Conservation (phyloP, 148 eudicot genomes). For the Simmondsia chinensis region DNA sequence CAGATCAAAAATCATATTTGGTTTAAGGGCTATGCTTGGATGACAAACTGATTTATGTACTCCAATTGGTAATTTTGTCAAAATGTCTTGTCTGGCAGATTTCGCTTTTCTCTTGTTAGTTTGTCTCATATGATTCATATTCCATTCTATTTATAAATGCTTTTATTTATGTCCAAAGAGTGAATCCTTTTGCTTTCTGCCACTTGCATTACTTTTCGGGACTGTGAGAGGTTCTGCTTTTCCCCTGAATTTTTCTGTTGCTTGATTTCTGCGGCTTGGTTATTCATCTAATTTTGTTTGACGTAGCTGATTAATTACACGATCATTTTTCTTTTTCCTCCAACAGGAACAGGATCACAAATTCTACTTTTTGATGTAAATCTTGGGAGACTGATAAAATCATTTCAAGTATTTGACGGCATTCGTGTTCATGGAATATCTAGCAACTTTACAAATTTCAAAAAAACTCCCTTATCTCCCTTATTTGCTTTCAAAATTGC, state of each 20-base stretch:
- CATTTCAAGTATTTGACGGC: slow-evolving; percentile 60
- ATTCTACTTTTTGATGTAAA: slow-evolving; percentile 51
- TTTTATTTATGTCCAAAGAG: too few relatives aligned
- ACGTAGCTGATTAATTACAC: too few relatives aligned
- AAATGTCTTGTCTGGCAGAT: too few relatives aligned
- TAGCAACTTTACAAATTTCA: slow-evolving; percentile 1
- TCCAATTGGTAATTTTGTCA: too few relatives aligned
- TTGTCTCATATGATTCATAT: not conserved
- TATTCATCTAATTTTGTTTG: too few relatives aligned
- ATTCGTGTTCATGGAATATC: slow-evolving; percentile 83
- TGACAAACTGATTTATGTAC: too few relatives aligned
- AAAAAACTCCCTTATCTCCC: slow-evolving; percentile 2
- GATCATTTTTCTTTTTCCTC: not conserved
- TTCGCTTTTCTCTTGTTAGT: too few relatives aligned
- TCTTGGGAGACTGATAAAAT: slow-evolving; percentile 27
- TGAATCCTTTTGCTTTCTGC: too few relatives aligned
- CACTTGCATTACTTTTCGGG: not conserved
- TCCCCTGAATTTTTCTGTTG: not conserved
- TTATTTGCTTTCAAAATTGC: slow-evolving; percentile 27
- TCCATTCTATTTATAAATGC: too few relatives aligned
- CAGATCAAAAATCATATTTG: too few relatives aligned
- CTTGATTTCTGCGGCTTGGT: not conserved
- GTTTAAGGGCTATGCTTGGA: too few relatives aligned
- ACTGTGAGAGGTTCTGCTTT: too few relatives aligned
- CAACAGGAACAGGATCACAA: slow-evolving; percentile 79